Evolutionary conservation across 306 rosid genomes (phyloP).

Genomic region (Pachyrhizus erosus): DNA sequence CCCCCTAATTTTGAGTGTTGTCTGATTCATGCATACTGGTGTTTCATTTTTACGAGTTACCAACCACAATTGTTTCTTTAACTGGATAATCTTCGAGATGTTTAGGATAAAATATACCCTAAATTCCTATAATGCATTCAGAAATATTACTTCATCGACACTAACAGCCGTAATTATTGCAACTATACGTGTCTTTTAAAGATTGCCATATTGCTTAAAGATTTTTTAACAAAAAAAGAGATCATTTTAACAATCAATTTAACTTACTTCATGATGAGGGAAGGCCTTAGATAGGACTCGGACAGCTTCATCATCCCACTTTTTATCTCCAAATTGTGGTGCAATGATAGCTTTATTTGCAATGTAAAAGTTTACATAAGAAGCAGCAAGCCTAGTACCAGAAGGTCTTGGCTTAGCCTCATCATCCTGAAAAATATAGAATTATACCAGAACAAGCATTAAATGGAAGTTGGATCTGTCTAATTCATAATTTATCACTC

Average conservation of each 20-base stretch:
- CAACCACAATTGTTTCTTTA: constrained; percentile 5
- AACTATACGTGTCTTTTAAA: constrained; percentile 13
- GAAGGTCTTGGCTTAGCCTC: constrained; percentile 72
- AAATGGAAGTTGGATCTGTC: constrained; percentile 25
- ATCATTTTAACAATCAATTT: constrained; percentile 22
- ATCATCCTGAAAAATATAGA: constrained; percentile 48
- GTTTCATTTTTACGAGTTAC: neutral
- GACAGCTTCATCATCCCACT: constrained; percentile 85
- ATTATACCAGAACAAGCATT: constrained; percentile 5
- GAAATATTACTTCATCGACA: constrained; percentile 18
- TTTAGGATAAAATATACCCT: constrained; percentile 13
- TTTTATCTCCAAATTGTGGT: constrained; percentile 91
- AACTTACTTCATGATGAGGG: constrained; percentile 76
- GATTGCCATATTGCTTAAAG: neutral
- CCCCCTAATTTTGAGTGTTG: neutral
- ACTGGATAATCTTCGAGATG: neutral
- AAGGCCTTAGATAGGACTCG: constrained; percentile 73
- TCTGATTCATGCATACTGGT: neutral
- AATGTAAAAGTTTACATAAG: constrained; percentile 90
- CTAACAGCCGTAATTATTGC: constrained; percentile 26
- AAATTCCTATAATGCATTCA: constrained; percentile 27
- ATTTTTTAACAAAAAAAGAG: constrained; percentile 37
- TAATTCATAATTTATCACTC: constrained; percentile 24
- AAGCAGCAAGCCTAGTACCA: constrained; percentile 89
- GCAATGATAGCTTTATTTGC: constrained; percentile 80